phyloP scores from a whole-genome alignment of 306 rosid species.

The Cotoneaster glaucophyllus region DNA sequence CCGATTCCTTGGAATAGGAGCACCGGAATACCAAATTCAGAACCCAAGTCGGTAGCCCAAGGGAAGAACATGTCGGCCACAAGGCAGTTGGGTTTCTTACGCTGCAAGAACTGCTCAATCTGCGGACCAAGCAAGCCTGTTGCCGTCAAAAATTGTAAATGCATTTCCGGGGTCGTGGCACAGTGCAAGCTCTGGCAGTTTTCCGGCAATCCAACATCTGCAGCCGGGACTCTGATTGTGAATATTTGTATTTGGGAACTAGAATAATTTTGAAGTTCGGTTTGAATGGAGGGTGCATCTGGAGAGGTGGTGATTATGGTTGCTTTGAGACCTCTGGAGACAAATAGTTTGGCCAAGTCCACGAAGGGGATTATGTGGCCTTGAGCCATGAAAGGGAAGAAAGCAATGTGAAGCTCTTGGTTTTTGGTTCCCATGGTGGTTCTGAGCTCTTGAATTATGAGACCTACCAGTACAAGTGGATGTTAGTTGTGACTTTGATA shows the following conservation, averaged over 20 bases:
- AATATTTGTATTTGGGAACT: not conserved
- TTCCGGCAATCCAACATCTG: slow-evolving; percentile 32
- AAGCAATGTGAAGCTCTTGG: slow-evolving; percentile 2
- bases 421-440: slow-evolving; percentile 10
- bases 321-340: slow-evolving; percentile 16
- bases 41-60: slow-evolving; percentile 19
- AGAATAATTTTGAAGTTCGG: not conserved
- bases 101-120: slow-evolving; percentile 15
- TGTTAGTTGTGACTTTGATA: not conserved
- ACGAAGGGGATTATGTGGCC: slow-evolving; percentile 34
- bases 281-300: slow-evolving; percentile 12
- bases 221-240: slow-evolving; percentile 8
- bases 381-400: slow-evolving; percentile 30
- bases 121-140: slow-evolving; percentile 15
- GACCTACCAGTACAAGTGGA: not conserved
- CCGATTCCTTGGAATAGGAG: slow-evolving; percentile 25
- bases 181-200: slow-evolving; percentile 18
- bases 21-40: slow-evolving; percentile 23
- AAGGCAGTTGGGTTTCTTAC: slow-evolving; percentile 11
- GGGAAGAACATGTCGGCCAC: slow-evolving; percentile 18
- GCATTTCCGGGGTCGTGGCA: slow-evolving; percentile 4
- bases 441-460: not conserved
- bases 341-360: slow-evolving; percentile 34
- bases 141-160: slow-evolving; percentile 7
- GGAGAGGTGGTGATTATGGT: slow-evolving; percentile 31